A percentile compares a stretch with the other conserved stretches of the same genome.
These are phyloP conservation scores for Mrakia hoshinonis DNA, from an alignment of 768 basidiomycete genomes.

Conservation along the genomic window DNA sequence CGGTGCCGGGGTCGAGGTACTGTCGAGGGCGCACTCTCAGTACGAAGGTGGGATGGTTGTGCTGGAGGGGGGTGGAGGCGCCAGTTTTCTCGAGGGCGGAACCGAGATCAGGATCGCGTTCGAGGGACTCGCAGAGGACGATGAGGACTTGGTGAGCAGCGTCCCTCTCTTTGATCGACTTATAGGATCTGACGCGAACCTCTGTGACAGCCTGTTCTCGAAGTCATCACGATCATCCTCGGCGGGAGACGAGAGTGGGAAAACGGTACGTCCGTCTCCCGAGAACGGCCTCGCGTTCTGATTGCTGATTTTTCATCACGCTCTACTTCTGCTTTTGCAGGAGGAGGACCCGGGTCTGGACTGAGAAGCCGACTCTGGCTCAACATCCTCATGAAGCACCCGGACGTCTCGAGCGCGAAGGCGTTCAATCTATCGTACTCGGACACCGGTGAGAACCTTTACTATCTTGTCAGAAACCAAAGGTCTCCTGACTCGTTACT, in stretches of 20 bases:
- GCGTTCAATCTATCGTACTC: slow-evolving; percentile 8
- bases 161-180: not conserved
- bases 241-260: not conserved
- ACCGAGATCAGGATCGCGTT: not conserved
- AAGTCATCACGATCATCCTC: not conserved
- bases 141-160: not conserved
- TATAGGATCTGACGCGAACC: not conserved
- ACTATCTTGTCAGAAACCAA: not conserved
- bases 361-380: not conserved
- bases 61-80: not conserved
- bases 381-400: not conserved
- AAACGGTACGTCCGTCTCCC: not conserved
- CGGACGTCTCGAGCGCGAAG: not conserved
- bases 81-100: not conserved
- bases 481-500: not conserved
- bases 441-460: not conserved
- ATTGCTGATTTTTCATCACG: too few species aligned
- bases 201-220: not conserved
- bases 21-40: not conserved
- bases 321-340: not conserved
- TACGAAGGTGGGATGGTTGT: not conserved
- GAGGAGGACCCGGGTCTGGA: not conserved
- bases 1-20: not conserved
- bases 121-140: not conserved
- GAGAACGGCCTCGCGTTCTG: not conserved